Base-by-base conservation (phyloP, 2,329 filamentous ascomycete species). In the Aspergillus pseudoviridinutans region DNA sequence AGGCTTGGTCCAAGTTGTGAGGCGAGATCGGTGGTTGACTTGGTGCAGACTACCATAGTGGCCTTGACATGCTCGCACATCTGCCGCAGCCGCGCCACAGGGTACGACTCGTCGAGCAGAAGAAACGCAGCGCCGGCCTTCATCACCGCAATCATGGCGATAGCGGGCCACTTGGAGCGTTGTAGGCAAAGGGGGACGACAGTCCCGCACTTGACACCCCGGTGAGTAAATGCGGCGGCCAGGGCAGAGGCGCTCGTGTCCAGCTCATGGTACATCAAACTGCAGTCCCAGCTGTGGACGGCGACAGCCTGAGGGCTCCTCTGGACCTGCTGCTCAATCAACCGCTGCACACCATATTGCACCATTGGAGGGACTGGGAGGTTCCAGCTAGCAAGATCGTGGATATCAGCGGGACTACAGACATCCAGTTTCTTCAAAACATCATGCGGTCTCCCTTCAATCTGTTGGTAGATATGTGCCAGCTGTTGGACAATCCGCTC, bases 401-500 rank as follows among this genome's bases (percentile, higher is more conserved):
- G 27, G 8, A 28, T 35, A 50, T 58, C 56, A 17, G 54, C 41
- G 1, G 49, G 52, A 49, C 56, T 58, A 4, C 54, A 5, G 12
- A 35, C 10, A 28, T 50, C 35, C 35, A 57, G 25, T 6, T 54
- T 24, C 9, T 46, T n/a, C 17, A 57, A 17, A 1, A n/a, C 3
- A 0, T 8, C 7, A 10, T 7, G 14, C 4, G 51, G 55, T 3
- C 10, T 24, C 7, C n/a, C 24, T 28, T 57, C 58, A 28, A 61
- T 51, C 54, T 61, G 61, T 32, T 53, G 24, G 29, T 63, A 63
- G 3, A 63, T 60, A 44, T 57, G 32, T 24, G 24, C 29, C 4
- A 63, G 32, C 27, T 63, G 61, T 1, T n/a, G 32, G 3, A 63
- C 49, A 10, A 63, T 47, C 12, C 61, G 54, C 22, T 61, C 54